phyloP scores from a whole-genome alignment of 768 basidiomycete genomes.

The Collybia sp. region DNA sequence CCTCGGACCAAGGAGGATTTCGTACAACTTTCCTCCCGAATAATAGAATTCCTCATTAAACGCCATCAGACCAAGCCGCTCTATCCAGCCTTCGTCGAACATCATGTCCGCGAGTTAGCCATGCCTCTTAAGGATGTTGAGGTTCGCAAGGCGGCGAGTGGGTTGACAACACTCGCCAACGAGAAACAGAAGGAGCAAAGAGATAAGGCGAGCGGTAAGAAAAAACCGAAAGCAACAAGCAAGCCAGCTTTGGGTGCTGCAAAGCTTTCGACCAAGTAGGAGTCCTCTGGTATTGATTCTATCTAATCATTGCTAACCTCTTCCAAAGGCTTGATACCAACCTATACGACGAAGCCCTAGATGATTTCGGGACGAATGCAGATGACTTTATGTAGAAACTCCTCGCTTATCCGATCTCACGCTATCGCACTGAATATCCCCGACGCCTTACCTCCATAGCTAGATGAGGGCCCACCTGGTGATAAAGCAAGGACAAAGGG shows the following conservation, averaged over 20 bases:
- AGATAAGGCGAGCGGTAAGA: slow-evolving; percentile 86
- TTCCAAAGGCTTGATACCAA: slow-evolving; percentile 66
- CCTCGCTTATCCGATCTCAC: too few species aligned
- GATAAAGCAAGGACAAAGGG: too few species aligned
- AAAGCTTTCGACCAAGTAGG: slow-evolving; percentile 63
- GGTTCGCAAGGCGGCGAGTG: slow-evolving; percentile 83
- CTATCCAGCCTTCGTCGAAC: slow-evolving; percentile 80
- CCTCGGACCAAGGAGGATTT: slow-evolving; percentile 93
- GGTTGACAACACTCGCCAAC: slow-evolving; percentile 83
- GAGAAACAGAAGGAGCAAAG: slow-evolving; percentile 92
- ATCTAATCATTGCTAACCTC: slow-evolving; percentile 8
- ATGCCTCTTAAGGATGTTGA: slow-evolving; percentile 84
- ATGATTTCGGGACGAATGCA: slow-evolving; percentile 72
- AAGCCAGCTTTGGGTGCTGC: slow-evolving; percentile 77
- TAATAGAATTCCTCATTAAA: slow-evolving; percentile 73
- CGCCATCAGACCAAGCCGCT: slow-evolving; percentile 80
- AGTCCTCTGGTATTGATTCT: slow-evolving; percentile 4
- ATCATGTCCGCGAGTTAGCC: slow-evolving; percentile 73
- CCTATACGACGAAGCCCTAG: slow-evolving; percentile 83
- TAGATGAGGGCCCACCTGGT: too few species aligned
- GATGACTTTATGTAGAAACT: slow-evolving; percentile 89
- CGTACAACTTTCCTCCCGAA: slow-evolving; percentile 60
- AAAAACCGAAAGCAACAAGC: slow-evolving; percentile 65
- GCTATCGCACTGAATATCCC: too few species aligned
- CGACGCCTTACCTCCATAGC: too few species aligned